A percentile compares a stretch with the other conserved stretches of the same genome.
Conservation (phyloP, 441 rosid species). For the Populus hybrid region DNA sequence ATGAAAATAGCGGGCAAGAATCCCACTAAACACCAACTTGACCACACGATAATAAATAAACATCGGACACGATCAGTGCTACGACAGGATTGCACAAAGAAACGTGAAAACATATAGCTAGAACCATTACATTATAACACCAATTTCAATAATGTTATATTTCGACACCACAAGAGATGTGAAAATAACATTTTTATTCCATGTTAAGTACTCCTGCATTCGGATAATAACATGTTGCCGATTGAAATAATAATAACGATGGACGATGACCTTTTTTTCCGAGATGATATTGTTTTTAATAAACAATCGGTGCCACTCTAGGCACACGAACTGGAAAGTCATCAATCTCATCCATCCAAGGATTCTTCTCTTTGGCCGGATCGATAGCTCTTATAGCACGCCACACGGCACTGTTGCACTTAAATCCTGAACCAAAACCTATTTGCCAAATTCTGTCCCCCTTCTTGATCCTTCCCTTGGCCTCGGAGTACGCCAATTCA, state of each 20-base stretch:
- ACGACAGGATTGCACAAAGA: background rate
- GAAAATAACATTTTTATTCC: background rate
- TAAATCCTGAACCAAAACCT: constrained; percentile 86
- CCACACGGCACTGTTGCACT: constrained; percentile 78
- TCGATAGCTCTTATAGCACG: constrained; percentile 41
- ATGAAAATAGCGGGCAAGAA: too few relatives aligned
- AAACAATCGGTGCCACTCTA: constrained; percentile 8
- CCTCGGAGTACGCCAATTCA: constrained; percentile 66
- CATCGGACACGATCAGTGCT: background rate
- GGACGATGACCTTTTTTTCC: too few relatives aligned
- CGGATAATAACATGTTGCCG: background rate
- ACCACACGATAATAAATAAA: too few relatives aligned
- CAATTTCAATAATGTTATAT: background rate
- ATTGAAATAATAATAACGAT: too few relatives aligned
- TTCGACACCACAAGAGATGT: background rate
- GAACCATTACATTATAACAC: too few relatives aligned
- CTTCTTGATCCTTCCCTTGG: constrained; percentile 51
- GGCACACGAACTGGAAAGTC: constrained; percentile 48
- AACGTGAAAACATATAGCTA: too few relatives aligned
- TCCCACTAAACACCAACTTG: too few relatives aligned
- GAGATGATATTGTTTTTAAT: background rate
- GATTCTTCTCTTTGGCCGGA: constrained; percentile 38
- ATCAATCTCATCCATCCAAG: constrained; percentile 54
- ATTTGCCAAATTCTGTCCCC: constrained; percentile 85
- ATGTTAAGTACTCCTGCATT: background rate